Percentiles rank a stretch among this genome's conserved stretches.
These are phyloP conservation scores for Volutella citrinella DNA, from an alignment of 2,329 filamentous ascomycete genomes.

Conservation along the genomic window DNA sequence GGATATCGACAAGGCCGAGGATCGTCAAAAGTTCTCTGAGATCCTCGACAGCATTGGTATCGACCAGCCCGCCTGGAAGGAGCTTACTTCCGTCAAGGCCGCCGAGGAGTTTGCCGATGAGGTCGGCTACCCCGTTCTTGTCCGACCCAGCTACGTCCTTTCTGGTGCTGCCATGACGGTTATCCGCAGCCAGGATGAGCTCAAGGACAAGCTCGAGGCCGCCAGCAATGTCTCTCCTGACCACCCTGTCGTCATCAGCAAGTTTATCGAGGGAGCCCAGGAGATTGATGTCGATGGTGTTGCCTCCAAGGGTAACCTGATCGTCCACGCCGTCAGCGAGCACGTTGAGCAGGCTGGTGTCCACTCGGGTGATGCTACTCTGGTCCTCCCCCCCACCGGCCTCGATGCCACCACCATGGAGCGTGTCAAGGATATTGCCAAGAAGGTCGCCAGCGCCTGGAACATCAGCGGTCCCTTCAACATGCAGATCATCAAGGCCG, in stretches of 20 bases:
- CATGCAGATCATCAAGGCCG: constrained; percentile 99
- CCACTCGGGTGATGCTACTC: constrained; percentile 94
- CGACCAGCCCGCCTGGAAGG: constrained; percentile 97
- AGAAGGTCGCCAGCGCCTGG: constrained; percentile 97
- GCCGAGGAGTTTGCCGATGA: constrained; percentile 82
- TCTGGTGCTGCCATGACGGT: constrained; percentile 99
- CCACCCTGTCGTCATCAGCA: constrained; percentile 96
- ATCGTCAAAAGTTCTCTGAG: constrained; percentile 96
- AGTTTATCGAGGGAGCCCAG: constrained; percentile 95
- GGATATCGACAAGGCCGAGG: constrained; percentile 97
- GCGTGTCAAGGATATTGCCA: constrained; percentile 89
- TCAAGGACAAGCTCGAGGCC: constrained; percentile 91
- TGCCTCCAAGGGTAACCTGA: constrained; percentile 77
- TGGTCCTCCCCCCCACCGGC: constrained; percentile 82
- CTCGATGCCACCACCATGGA: constrained; percentile 76
- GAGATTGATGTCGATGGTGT: constrained; percentile 98
- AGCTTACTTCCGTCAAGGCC: constrained; percentile 83
- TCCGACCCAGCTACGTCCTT: constrained; percentile 91
- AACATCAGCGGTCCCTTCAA: constrained; percentile 98
- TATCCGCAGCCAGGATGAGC: constrained; percentile 80
- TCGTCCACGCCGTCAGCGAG: constrained; percentile 90
- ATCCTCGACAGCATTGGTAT: constrained; percentile 96
- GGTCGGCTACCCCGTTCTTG: constrained; percentile 91
- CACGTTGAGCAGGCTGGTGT: constrained; percentile 97
- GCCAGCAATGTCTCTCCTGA: constrained; percentile 90